phyloP scores from a whole-genome alignment of 78 protist genomes.

The Cavenderia fasciculata region DNA sequence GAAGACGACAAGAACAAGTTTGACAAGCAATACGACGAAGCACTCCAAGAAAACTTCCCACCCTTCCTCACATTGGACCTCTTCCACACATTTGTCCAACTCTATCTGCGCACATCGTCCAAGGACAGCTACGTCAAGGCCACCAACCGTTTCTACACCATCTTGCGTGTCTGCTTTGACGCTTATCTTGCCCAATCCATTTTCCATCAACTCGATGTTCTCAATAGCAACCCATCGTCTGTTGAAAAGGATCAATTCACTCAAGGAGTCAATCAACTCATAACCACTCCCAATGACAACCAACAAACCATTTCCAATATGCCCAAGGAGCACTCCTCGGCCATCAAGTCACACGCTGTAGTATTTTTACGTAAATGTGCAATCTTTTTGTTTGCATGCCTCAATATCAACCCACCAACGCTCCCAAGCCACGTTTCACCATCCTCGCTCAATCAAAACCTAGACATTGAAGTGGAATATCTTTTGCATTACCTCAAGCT shows the following conservation, averaged over 20 bases:
- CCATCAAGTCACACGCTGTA: not conserved
- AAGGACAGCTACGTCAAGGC: not conserved
- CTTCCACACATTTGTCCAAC: conserved; percentile 52
- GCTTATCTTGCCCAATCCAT: conserved; percentile 55
- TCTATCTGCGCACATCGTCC: conserved; percentile 9
- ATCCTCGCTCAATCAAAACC: not conserved
- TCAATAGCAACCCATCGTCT: not conserved
- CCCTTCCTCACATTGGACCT: conserved; percentile 57
- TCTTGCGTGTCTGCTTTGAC: conserved; percentile 39
- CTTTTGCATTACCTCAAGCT: conserved; percentile 28
- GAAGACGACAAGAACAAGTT: conserved; percentile 7
- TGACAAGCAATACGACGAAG: conserved; percentile 4
- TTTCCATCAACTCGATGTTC: conserved; percentile 17
- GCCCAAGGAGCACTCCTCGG: not conserved
- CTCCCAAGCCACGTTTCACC: not conserved
- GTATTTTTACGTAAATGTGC: conserved; percentile 24
- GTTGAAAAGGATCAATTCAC: conserved; percentile 1
- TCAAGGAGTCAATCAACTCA: conserved; percentile 2
- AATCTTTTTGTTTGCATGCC: conserved; percentile 14
- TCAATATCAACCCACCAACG: conserved; percentile 24
- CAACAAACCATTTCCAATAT: not conserved
- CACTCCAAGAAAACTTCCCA: conserved; percentile 20
- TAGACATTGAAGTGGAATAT: not conserved
- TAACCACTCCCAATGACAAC: not conserved
- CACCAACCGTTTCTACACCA: conserved; percentile 24